Evolutionary conservation across 148 eudicot genomes (phyloP).

Genomic region (Heliamphora exappendiculata): DNA sequence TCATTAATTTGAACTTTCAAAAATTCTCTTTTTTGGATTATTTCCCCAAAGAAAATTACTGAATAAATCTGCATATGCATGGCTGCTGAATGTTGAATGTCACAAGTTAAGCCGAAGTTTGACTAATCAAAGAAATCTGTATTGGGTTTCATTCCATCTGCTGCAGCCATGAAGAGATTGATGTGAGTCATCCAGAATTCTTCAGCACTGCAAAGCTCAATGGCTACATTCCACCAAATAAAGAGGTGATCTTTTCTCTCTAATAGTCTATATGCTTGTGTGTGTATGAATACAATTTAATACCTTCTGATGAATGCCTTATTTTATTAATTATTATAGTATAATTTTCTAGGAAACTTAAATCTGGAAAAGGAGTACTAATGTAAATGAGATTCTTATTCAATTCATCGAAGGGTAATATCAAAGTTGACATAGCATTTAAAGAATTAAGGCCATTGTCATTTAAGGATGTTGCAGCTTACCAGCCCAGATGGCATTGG

Average conservation of each 20-base stretch:
- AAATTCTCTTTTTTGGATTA: not conserved
- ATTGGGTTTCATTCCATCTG: slow-evolving; percentile 2
- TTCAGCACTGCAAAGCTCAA: slow-evolving; percentile 81
- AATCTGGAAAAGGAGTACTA: not conserved
- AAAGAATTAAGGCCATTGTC: not conserved
- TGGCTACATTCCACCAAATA: slow-evolving; percentile 93
- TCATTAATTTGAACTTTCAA: not conserved
- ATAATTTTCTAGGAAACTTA: not conserved
- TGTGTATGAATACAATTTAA: not conserved
- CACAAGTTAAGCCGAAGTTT: not conserved
- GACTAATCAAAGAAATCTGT: not conserved
- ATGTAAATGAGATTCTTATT: not conserved
- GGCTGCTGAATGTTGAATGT: not conserved
- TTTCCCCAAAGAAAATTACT: not conserved
- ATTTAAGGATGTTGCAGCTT: not conserved
- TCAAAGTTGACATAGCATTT: not conserved
- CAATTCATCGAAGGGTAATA: not conserved
- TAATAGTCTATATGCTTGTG: not conserved
- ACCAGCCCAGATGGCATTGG: not conserved
- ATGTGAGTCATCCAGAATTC: slow-evolving; percentile 98
- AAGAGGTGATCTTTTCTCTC: slow-evolving; percentile 52
- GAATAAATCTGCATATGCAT: not conserved
- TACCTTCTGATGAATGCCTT: not conserved
- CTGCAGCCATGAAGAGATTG: slow-evolving; percentile 92
- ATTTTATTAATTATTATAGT: not conserved